Conservation (phyloP, 441 rosid species). For the Populus tomentosa region DNA sequence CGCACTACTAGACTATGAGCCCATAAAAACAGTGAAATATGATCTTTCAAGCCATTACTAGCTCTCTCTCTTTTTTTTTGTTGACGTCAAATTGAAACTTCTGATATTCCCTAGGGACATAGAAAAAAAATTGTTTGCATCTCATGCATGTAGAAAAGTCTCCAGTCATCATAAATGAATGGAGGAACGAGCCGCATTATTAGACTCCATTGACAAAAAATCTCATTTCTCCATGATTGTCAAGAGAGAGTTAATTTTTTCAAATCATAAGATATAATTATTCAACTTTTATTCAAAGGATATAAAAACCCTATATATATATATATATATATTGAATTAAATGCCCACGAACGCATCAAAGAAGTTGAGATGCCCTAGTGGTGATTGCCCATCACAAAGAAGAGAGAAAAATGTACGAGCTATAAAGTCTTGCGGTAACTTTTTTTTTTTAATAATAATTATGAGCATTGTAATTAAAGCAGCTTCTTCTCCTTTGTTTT, state of each 20-base stretch:
- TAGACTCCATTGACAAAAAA: not conserved
- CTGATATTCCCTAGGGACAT: not conserved
- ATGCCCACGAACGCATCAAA: too few species aligned
- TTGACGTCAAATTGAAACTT: not conserved
- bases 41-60: not conserved
- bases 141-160: not conserved
- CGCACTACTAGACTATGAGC: not conserved
- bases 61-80: not conserved
- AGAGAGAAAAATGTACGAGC: too few species aligned
- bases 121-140: not conserved
- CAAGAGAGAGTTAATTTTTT: not conserved
- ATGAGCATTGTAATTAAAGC: too few species aligned
- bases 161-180: not conserved
- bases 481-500: too few species aligned
- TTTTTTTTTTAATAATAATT: too few species aligned
- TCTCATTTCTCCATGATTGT: not conserved
- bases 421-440: too few species aligned
- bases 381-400: too few species aligned
- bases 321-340: too few species aligned
- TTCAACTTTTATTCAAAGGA: too few species aligned
- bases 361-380: too few species aligned
- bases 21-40: not conserved
- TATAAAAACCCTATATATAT: too few species aligned
- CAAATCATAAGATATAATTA: not conserved
- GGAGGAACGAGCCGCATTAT: not conserved